Evolutionary conservation across 495 filamentous ascomycete species (phyloP), one percentile per base, ranked within the genome.

Genomic region (Annulohypoxylon moriforme): DNA sequence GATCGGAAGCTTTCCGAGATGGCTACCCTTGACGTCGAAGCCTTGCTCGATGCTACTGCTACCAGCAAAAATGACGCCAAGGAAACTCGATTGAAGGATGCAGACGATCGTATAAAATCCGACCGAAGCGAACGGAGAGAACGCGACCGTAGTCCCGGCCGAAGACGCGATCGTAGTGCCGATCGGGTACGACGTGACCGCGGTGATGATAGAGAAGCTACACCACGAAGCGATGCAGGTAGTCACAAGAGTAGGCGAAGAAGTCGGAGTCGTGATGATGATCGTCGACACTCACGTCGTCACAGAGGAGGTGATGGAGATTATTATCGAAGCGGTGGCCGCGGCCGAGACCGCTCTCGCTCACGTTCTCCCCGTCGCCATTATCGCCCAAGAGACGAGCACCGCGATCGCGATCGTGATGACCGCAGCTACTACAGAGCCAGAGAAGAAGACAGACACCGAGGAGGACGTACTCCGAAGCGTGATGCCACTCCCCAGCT

Each of bases 21-120:
- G 94, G 95, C 94, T 79, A 91, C 91, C 81, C 86, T 96, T 77
- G 93, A 97, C 79, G 93, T 97, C 74, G 94, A 97, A 87, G 94
- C 94, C 75, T 90, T 97, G 67, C 88, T 97, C 75, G 94, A 97
- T 83, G 93, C 92, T 34, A 94, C 94, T 72, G 94, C 94, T 42
- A 90, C 63, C 63, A 76, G 68, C 20, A 78, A 75, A 87, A 71
- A 83, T 82, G 83, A 85, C 50, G 72, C 76, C 58, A 88, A 89
- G 71, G 82, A 88, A 44, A 78, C 34, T 57, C 79, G 77, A 42
- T 22, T 74, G 38, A 72, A 65, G 40, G 74, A 76, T 40, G 60
- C 69, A 13, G 76, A 73, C 53, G 75, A 77, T 18, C 73, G 74
- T 40, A 69, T 65, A 31, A 78, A 71, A 68, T 59, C 71, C 31